A percentile compares a stretch with the other conserved stretches of the same genome.
Evolutionary conservation across 176 grass and related monocot species (phyloP).

Genomic region (Cocos nucifera): DNA sequence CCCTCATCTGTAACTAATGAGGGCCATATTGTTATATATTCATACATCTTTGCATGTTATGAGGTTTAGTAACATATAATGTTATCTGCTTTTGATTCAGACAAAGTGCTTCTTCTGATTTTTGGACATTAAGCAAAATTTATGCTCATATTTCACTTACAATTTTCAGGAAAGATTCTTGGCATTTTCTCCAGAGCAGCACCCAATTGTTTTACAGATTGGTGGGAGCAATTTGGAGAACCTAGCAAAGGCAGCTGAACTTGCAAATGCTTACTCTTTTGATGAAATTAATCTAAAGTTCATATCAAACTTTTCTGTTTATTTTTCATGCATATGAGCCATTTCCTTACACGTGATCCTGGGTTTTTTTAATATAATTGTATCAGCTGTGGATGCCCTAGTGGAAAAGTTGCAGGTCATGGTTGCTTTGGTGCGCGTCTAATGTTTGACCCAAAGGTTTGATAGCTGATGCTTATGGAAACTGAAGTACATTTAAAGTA

Average conservation of each 20-base stretch:
- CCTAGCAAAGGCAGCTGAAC: constrained; percentile 72
- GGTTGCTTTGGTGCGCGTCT: constrained; percentile 92
- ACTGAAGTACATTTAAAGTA: constrained; percentile 2
- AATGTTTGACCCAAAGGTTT: constrained; percentile 94
- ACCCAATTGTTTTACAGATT: constrained; percentile 89
- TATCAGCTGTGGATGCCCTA: constrained; percentile 88
- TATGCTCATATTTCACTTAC: too few relatives aligned
- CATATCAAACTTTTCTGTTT: constrained; percentile 2
- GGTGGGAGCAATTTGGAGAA: constrained; percentile 91
- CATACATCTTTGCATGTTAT: too few relatives aligned
- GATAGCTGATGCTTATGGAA: constrained; percentile 9
- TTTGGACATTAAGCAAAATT: too few relatives aligned
- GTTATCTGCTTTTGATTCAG: too few relatives aligned
- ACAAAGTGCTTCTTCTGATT: too few relatives aligned
- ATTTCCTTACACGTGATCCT: constrained; percentile 12
- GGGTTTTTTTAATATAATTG: constrained; percentile 7
- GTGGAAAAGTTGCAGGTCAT: constrained; percentile 80
- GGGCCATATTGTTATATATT: too few relatives aligned
- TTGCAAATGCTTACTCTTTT: constrained; percentile 81
- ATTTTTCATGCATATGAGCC: neutral
- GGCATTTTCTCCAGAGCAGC: constrained; percentile 77
- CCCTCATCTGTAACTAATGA: too few relatives aligned
- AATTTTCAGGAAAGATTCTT: constrained; percentile 68
- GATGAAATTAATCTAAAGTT: constrained; percentile 97
- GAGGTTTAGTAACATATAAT: too few relatives aligned